These are phyloP conservation scores for Gastrodia elata DNA, from an alignment of 106 monocot genomes.

Conservation along the genomic window DNA sequence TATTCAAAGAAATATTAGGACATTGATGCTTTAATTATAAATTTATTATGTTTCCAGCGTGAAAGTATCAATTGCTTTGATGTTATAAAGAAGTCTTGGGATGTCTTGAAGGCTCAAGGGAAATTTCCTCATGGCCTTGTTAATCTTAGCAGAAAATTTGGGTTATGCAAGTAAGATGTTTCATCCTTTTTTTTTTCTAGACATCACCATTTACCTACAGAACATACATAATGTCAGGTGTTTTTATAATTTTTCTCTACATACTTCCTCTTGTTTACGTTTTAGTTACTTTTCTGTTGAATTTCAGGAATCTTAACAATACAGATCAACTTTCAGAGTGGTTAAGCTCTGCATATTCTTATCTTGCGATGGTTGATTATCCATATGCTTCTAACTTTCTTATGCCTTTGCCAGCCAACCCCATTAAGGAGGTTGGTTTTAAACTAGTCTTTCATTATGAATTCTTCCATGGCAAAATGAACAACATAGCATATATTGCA, in stretches of 20 bases:
- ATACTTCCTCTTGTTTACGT: not conserved
- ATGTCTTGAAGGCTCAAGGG: constrained; percentile 47
- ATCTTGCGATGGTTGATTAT: constrained; percentile 89
- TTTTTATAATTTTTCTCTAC: not conserved
- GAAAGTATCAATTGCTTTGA: constrained; percentile 84
- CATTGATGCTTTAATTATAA: not conserved
- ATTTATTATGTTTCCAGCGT: constrained; percentile 34
- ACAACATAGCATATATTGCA: not conserved
- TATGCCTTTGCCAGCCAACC: constrained; percentile 88
- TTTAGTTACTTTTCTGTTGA: constrained; percentile 1
- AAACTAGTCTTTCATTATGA: not conserved
- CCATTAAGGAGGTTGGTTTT: constrained; percentile 74
- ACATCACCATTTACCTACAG: not conserved
- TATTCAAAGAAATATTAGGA: not conserved
- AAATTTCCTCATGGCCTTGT: constrained; percentile 35
- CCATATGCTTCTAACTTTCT: constrained; percentile 76
- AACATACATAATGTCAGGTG: not conserved
- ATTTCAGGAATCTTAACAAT: constrained; percentile 48
- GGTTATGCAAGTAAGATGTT: constrained; percentile 54
- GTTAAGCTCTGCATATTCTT: constrained; percentile 78
- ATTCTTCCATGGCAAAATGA: not conserved
- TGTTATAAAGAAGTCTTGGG: constrained; percentile 77
- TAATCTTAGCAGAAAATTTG: constrained; percentile 56
- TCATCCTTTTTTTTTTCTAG: not conserved
- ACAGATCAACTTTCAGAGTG: constrained; percentile 67